phyloP scores from a whole-genome alignment of 2,329 filamentous ascomycete species.

The Colletotrichum lini region DNA sequence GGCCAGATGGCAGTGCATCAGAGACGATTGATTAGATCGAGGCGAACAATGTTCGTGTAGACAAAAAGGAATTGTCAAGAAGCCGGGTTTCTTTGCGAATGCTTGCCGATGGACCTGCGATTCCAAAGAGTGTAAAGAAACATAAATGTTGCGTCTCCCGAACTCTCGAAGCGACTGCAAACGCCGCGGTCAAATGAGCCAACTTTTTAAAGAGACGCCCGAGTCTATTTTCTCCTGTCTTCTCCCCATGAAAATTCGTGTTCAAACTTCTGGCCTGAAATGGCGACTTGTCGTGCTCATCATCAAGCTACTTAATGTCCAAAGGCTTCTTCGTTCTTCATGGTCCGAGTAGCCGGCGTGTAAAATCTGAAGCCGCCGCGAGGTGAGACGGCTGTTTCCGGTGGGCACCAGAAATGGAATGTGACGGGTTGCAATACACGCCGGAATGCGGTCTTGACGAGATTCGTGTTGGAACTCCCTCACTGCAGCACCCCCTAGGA shows the following conservation, averaged over 20 bases:
- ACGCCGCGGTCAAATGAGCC: too few relatives aligned
- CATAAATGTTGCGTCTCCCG: not conserved
- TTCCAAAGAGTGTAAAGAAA: not conserved
- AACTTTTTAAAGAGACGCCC: too few relatives aligned
- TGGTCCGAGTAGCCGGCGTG: not conserved
- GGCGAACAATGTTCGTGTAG: not conserved
- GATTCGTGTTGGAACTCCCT: too few relatives aligned
- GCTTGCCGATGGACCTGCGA: not conserved
- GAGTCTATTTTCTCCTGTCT: too few relatives aligned
- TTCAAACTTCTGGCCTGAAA: not conserved
- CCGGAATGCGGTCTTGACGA: too few relatives aligned
- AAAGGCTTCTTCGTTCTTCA: too few relatives aligned
- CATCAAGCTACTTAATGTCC: too few relatives aligned
- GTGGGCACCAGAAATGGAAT: too few relatives aligned
- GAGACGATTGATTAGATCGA: not conserved
- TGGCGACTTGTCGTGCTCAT: not conserved
- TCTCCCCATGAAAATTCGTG: not conserved
- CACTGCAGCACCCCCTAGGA: too few relatives aligned
- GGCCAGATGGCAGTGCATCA: not conserved
- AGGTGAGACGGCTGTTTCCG: slow-evolving; percentile 8
- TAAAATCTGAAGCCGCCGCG: not conserved
- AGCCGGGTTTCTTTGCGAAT: not conserved
- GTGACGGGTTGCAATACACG: too few relatives aligned
- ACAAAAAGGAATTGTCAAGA: not conserved
- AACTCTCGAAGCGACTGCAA: not conserved